A percentile compares a stretch with the other conserved stretches of the same genome.
These are phyloP conservation scores for Kwoniella bestiolae DNA, from an alignment of 768 basidiomycete species.

Conservation along the genomic window DNA sequence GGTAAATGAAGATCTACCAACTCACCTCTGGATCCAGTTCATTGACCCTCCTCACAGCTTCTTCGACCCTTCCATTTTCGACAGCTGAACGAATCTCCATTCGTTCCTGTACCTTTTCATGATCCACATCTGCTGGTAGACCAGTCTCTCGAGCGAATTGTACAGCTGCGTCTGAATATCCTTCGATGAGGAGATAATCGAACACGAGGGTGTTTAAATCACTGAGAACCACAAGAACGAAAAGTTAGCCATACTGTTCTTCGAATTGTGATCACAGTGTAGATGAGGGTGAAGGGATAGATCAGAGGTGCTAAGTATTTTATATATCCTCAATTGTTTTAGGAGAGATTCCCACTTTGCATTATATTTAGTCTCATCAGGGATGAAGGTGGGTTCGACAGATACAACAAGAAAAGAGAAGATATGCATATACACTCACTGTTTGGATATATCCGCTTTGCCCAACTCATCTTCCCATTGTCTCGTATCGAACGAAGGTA, in stretches of 20 bases:
- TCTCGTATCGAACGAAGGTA: constrained; percentile 18
- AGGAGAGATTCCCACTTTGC: constrained; percentile 99
- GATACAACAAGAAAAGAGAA: constrained; percentile 1
- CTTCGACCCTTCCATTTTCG: constrained; percentile 91
- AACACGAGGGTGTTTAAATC: constrained; percentile 92
- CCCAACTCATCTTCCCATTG: constrained; percentile 78
- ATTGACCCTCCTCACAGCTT: constrained; percentile 92
- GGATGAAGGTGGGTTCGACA: constrained; percentile 15
- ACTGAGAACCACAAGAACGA: constrained; percentile 60
- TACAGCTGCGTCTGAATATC: constrained; percentile 93
- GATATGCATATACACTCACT: constrained; percentile 70
- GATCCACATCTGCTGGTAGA: constrained; percentile 73
- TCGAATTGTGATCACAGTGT: constrained; percentile 3
- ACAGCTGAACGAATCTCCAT: constrained; percentile 94
- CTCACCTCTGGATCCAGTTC: constrained; percentile 96
- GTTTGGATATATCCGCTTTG: constrained; percentile 80
- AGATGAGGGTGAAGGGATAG: background rate
- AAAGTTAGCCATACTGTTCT: constrained; percentile 45
- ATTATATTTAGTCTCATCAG: constrained; percentile 72
- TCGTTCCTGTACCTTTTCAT: constrained; percentile 88
- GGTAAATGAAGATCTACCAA: constrained; percentile 24
- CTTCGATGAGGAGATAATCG: constrained; percentile 97
- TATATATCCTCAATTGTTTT: constrained; percentile 67
- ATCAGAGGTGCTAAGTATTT: constrained; percentile 77
- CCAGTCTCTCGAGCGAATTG: constrained; percentile 90